Conservation (phyloP, 176 grass and related monocot genomes). For the Cenchrus purpureus region DNA sequence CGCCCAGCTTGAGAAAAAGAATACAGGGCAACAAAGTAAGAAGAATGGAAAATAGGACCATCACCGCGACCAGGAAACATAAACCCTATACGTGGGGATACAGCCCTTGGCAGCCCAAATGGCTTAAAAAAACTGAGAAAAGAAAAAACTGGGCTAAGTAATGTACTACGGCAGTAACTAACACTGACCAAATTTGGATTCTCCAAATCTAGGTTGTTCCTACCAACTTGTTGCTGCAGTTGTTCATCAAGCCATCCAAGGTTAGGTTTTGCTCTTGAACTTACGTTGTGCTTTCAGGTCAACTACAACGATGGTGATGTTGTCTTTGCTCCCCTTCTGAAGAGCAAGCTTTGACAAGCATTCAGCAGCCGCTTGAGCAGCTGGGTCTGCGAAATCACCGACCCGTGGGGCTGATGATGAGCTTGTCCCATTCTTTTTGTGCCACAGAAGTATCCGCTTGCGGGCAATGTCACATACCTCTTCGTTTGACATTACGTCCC, state of each 20-base stretch:
- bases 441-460: conserved; percentile 79
- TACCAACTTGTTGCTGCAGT: conserved; percentile 37
- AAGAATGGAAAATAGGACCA: conserved; percentile 56
- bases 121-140: conserved; percentile 30
- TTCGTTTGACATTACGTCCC: conserved; percentile 88
- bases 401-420: conserved; percentile 39
- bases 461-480: conserved; percentile 82
- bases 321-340: conserved; percentile 94
- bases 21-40: conserved; percentile 40
- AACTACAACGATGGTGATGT: conserved; percentile 84
- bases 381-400: conserved; percentile 61
- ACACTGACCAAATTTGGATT: conserved; percentile 49
- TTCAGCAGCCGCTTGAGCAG: conserved; percentile 78
- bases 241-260: conserved; percentile 35
- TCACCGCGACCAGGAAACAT: conserved; percentile 53
- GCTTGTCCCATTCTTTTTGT: conserved; percentile 67
- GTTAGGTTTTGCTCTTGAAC: conserved; percentile 82
- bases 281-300: conserved; percentile 92
- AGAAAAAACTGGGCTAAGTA: conserved; percentile 57
- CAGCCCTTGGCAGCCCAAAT: conserved; percentile 51
- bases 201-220: conserved; percentile 56
- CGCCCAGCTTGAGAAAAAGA: conserved; percentile 68
- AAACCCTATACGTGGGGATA: conserved; percentile 55
- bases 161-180: conserved; percentile 50
- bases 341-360: conserved; percentile 81